Evolutionary conservation across 2,329 filamentous ascomycete genomes (phyloP).

Genomic region (Botrytis tulipae): DNA sequence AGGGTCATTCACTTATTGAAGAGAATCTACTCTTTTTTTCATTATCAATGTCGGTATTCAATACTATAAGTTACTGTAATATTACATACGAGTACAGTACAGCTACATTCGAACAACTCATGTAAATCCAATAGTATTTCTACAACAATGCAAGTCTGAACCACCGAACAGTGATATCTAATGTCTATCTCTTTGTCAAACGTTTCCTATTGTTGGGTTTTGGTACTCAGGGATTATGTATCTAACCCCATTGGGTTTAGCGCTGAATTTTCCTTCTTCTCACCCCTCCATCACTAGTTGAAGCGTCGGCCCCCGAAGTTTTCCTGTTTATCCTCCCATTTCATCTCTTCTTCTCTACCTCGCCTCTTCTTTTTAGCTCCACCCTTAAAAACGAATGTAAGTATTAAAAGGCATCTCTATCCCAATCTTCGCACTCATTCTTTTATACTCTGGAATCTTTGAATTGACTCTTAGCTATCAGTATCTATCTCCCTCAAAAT

Average conservation of each 20-base stretch:
- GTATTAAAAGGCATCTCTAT: not conserved
- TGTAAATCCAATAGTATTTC: not conserved
- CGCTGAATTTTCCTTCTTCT: conserved; percentile 12
- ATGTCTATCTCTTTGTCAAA: not conserved
- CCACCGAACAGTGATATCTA: not conserved
- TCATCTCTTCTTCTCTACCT: not conserved
- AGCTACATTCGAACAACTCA: not conserved
- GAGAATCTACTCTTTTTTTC: not conserved
- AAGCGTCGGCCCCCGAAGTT: conserved; percentile 10
- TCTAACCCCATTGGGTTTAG: not conserved
- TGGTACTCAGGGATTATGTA: not conserved
- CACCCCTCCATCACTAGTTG: conserved; percentile 12
- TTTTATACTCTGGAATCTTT: not conserved
- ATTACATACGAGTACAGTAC: not conserved
- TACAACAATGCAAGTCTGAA: not conserved
- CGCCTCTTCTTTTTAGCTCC: not conserved
- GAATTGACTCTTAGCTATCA: conserved; percentile 7
- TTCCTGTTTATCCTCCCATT: not conserved
- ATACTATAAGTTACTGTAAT: not conserved
- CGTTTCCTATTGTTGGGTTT: conserved; percentile 10
- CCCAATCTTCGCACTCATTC: not conserved
- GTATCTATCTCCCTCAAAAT: conserved; percentile 18
- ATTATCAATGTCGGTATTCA: not conserved
- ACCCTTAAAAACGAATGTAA: conserved; percentile 1
- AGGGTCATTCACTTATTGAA: not conserved